A percentile compares a stretch with the other conserved stretches of the same genome.
phyloP scores from a whole-genome alignment of 306 rosid species.

The Rubus parviflorus region DNA sequence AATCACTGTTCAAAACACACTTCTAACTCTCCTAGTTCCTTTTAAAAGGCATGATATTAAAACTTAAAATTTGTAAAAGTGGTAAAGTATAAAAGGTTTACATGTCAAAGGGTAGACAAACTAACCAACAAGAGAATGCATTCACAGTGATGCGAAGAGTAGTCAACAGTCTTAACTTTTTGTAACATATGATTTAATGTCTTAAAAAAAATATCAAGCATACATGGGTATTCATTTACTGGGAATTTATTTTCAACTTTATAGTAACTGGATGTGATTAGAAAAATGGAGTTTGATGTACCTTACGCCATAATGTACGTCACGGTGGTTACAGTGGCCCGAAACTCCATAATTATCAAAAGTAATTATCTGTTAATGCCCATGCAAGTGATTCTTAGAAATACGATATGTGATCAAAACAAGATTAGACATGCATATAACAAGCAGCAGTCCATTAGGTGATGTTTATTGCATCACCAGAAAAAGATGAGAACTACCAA shows the following conservation, averaged over 20 bases:
- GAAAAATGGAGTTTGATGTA: constrained; percentile 34
- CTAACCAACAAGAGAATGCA: background rate
- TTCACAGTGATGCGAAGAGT: background rate
- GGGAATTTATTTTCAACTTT: background rate
- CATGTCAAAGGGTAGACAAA: background rate
- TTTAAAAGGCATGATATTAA: background rate
- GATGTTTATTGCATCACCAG: constrained; percentile 23
- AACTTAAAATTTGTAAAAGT: background rate
- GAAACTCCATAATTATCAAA: constrained; percentile 83
- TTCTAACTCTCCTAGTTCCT: background rate
- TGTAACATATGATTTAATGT: background rate
- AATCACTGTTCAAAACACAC: background rate
- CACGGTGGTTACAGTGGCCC: constrained; percentile 90
- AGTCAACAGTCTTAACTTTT: background rate
- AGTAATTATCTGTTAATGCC: constrained; percentile 66
- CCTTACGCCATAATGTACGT: constrained; percentile 74
- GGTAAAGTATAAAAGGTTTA: background rate
- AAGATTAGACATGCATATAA: background rate
- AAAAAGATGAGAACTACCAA: background rate
- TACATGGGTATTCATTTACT: background rate
- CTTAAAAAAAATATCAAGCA: background rate
- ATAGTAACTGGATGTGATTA: background rate
- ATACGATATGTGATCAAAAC: background rate
- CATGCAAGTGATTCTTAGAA: constrained; percentile 13
- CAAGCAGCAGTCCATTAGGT: background rate